A percentile compares a stretch with the other conserved stretches of the same genome.
Evolutionary conservation across 78 protist genomes (phyloP).

Genomic region (Chrysochromulina tobinii): DNA sequence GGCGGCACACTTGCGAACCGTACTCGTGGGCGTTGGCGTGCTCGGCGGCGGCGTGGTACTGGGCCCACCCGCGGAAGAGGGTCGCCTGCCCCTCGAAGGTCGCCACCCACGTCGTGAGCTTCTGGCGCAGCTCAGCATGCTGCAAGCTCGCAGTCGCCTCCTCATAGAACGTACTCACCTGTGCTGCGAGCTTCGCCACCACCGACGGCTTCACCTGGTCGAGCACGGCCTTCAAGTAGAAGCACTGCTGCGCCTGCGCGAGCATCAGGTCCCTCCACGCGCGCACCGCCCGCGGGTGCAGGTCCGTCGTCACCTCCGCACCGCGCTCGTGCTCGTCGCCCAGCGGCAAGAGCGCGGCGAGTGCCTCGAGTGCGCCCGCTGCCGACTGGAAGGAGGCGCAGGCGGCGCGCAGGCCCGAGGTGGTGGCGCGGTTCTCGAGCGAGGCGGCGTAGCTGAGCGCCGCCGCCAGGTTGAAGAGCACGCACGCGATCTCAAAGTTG

Average conservation of each 20-base stretch:
- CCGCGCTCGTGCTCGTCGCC: no score
- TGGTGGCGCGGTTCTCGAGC: background rate
- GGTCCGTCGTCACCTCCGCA: background rate
- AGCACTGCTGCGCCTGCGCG: constrained; percentile 15
- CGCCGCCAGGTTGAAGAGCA: background rate
- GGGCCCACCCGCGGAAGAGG: background rate
- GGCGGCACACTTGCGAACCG: background rate
- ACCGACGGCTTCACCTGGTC: background rate
- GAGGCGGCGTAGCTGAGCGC: background rate
- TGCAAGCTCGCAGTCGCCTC: background rate
- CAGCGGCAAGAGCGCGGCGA: no score
- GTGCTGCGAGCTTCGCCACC: background rate
- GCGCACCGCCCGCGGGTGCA: background rate
- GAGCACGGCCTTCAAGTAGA: background rate
- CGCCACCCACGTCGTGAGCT: background rate
- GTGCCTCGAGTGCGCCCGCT: background rate
- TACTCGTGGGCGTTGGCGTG: background rate
- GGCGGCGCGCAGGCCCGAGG: background rate
- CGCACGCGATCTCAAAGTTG: background rate
- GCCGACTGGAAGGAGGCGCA: background rate
- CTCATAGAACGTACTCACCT: background rate
- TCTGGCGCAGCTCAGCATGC: background rate
- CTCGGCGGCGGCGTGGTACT: background rate
- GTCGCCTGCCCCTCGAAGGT: background rate
- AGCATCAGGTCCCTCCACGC: background rate